phyloP scores from a whole-genome alignment of 345 rosid species.

The Eucalyptus sp. region DNA sequence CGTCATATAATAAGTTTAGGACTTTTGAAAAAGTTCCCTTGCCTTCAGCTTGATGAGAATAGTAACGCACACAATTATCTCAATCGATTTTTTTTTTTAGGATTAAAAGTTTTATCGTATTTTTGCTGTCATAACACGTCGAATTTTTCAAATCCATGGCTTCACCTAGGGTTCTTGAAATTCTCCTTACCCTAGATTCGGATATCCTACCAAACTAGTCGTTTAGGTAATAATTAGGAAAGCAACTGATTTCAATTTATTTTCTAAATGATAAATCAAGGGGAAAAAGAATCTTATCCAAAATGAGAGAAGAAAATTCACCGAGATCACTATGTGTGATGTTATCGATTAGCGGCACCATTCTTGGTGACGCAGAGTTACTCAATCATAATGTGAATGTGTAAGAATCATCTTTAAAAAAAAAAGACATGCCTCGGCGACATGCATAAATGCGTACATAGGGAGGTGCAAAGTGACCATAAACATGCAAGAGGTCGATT shows the following conservation, averaged over 20 bases:
- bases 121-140: neutral
- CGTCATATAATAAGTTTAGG: no score
- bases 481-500: neutral
- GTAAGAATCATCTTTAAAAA: neutral
- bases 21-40: neutral
- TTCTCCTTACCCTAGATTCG: neutral
- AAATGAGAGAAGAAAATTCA: neutral
- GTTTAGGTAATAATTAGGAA: neutral
- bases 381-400: neutral
- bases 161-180: neutral
- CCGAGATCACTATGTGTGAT: neutral
- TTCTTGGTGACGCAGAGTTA: neutral
- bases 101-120: neutral
- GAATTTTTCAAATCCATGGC: neutral
- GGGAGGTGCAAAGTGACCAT: neutral
- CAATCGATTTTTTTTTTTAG: neutral
- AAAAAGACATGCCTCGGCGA: neutral
- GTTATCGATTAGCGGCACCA: neutral
- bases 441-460: neutral
- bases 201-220: neutral
- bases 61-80: neutral
- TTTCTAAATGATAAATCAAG: neutral
- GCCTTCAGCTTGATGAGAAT: neutral
- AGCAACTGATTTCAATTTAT: neutral
- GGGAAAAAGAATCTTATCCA: neutral